Evolutionary conservation across 2,329 filamentous ascomycete species (phyloP), one percentile per base, ranked within the genome.

Genomic region (Xylaria sp.): DNA sequence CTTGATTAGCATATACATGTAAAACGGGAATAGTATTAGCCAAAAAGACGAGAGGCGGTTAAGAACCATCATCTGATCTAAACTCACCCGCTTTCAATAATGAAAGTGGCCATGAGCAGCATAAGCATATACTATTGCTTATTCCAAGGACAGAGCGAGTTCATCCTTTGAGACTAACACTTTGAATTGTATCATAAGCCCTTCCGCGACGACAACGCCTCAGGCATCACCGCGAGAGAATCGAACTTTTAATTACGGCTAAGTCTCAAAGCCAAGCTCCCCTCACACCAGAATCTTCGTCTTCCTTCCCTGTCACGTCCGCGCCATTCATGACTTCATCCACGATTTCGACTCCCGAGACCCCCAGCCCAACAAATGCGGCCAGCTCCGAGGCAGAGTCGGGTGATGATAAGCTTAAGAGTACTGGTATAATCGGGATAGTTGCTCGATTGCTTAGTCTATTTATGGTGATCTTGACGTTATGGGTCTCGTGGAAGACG

Each of bases 401-500:
- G 9, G 37, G 34, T 20, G n/a, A 48, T 2, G 34, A 54, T 28
- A n/a, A 20, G 12, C 10, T 56, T 3, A 48, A 63, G 9, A 34
- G 15, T 12, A 31, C 61, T 12, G 51, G 56, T n/a, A 10, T 63
- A 13, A 25, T 63, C 41, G 50, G 51, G 6, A 63, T 54, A 18
- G 20, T 55, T 10, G 37, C 56, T 13, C 20, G 51, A 13, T 8
- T 56, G 2, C 51, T 63, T 12, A 23, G 37, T 25, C 61, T 63
- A 13, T 48, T 63, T 13, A 51, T 63, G 8, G 50, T 37, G 51
- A 15, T 48, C 34, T 46, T 63, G 15, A 48, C 37, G n/a, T 18
- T 55, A 34, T 56, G 51, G 20, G 39, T 63, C 41, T 56, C 61
- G 23, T 44, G 39, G 50, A 56, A 48, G 39, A 63, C 15, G 41